Conservation (phyloP, 164 flowering plant species). For the Kingdonia uniflora region DNA sequence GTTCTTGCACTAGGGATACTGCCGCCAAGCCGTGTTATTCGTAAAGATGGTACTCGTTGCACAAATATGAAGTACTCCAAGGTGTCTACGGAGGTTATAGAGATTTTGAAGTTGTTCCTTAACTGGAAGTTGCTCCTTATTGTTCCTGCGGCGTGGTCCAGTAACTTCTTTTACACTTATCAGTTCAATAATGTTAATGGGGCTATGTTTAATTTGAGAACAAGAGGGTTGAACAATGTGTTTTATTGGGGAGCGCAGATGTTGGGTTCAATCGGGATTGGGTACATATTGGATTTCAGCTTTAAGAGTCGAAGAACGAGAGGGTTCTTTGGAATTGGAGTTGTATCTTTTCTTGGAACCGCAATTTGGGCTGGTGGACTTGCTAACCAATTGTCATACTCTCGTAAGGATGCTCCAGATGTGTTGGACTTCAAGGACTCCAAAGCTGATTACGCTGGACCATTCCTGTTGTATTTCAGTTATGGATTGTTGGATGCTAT, state of each 20-base stretch:
- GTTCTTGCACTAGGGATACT: constrained; percentile 51
- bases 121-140: constrained; percentile 82
- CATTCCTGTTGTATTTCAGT: constrained; percentile 67
- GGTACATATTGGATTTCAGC: constrained; percentile 67
- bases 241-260: constrained; percentile 98
- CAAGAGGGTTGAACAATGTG: constrained; percentile 83
- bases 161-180: constrained; percentile 87
- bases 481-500: constrained; percentile 86
- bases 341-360: constrained; percentile 54
- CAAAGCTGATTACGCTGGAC: constrained; percentile 60
- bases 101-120: constrained; percentile 55
- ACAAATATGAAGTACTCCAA: constrained; percentile 53
- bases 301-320: constrained; percentile 62
- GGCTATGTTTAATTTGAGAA: constrained; percentile 58
- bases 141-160: constrained; percentile 79
- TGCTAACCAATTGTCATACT: constrained; percentile 58
- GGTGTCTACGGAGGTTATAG: constrained; percentile 34
- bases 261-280: constrained; percentile 74
- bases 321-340: constrained; percentile 52
- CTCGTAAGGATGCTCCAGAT: constrained; percentile 19
- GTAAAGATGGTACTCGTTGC: constrained; percentile 61
- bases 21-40: constrained; percentile 50
- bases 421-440: constrained; percentile 70
- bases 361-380: constrained; percentile 89
- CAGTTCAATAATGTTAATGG: constrained; percentile 87